Evolutionary conservation across 2,329 filamentous ascomycete genomes (phyloP).

Genomic region (Cladophialophora bantiana): DNA sequence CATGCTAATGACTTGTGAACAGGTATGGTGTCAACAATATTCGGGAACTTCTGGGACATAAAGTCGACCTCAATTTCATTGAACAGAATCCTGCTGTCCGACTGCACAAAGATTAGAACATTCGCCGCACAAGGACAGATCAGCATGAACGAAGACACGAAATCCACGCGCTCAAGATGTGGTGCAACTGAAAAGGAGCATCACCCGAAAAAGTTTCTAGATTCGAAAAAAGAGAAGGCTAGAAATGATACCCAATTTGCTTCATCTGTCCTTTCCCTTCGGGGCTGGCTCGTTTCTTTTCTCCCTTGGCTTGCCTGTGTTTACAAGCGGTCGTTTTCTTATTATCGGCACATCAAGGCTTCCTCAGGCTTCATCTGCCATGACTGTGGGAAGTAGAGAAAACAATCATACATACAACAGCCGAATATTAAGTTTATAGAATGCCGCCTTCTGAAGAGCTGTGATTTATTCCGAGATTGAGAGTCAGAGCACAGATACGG

Average conservation of each 20-base stretch:
- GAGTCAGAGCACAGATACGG: conserved; percentile 73
- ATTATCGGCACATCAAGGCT: conserved; percentile 54
- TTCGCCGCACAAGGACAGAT: neutral
- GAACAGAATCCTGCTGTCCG: conserved; percentile 89
- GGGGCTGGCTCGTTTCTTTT: neutral
- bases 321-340: conserved; percentile 25
- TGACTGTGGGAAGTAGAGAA: conserved; percentile 57
- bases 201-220: conserved; percentile 3
- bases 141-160: conserved; percentile 8
- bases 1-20: conserved; percentile 16
- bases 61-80: conserved; percentile 93
- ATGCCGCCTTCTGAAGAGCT: conserved; percentile 68
- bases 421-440: conserved; percentile 47
- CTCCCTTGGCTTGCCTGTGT: neutral
- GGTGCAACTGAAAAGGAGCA: neutral
- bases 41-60: conserved; percentile 89
- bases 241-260: conserved; percentile 39
- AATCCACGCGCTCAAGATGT: conserved; percentile 6
- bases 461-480: conserved; percentile 62
- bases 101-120: conserved; percentile 79
- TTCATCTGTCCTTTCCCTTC: neutral
- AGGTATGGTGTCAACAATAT: conserved; percentile 83
- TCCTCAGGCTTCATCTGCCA: conserved; percentile 49
- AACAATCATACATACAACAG: conserved; percentile 45
- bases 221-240: conserved; percentile 23